Conservation (phyloP, 257 asterid genomes). For the Pogostemon cablin region DNA sequence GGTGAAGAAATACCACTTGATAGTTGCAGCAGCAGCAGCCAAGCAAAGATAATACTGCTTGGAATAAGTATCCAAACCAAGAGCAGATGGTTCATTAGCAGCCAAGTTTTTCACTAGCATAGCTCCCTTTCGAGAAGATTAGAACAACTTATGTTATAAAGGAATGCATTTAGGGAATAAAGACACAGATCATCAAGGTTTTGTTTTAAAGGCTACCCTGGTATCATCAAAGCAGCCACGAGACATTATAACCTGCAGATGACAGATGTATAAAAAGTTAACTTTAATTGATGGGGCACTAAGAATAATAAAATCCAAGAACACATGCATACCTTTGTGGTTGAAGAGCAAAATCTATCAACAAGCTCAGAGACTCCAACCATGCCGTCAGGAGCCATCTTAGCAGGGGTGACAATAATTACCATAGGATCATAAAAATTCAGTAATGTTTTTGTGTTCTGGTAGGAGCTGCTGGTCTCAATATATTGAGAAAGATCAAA, state of each 20-base stretch:
- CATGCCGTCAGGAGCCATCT: slow-evolving; percentile 90
- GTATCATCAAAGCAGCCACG: slow-evolving; percentile 98
- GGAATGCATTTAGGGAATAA: slow-evolving; percentile 27
- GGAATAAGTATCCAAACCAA: slow-evolving; percentile 85
- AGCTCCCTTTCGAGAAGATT: slow-evolving; percentile 66
- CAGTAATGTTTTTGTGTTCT: slow-evolving; percentile 88
- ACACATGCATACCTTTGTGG: slow-evolving; percentile 58
- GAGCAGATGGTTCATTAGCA: slow-evolving; percentile 94
- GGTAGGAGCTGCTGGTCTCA: slow-evolving; percentile 94
- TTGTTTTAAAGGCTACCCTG: slow-evolving; percentile 54
- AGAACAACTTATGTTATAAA: slow-evolving; percentile 37
- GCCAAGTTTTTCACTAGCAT: slow-evolving; percentile 79
- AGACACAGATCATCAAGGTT: slow-evolving; percentile 24
- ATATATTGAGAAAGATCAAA: slow-evolving; percentile 94
- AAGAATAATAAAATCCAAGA: slow-evolving; percentile 18
- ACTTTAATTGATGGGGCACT: slow-evolving; percentile 30
- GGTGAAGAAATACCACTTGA: slow-evolving; percentile 75
- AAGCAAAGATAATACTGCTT: slow-evolving; percentile 96
- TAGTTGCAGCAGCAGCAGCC: slow-evolving; percentile 98
- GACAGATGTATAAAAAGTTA: slow-evolving; percentile 23
- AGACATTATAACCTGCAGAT: slow-evolving; percentile 66
- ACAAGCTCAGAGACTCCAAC: slow-evolving; percentile 92
- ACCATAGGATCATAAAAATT: slow-evolving; percentile 89
- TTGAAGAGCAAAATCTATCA: slow-evolving; percentile 69
- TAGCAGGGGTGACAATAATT: slow-evolving; percentile 80